These are phyloP conservation scores for Fusarium gaditjirri DNA, from an alignment of 2,329 filamentous ascomycete genomes.

Conservation along the genomic window DNA sequence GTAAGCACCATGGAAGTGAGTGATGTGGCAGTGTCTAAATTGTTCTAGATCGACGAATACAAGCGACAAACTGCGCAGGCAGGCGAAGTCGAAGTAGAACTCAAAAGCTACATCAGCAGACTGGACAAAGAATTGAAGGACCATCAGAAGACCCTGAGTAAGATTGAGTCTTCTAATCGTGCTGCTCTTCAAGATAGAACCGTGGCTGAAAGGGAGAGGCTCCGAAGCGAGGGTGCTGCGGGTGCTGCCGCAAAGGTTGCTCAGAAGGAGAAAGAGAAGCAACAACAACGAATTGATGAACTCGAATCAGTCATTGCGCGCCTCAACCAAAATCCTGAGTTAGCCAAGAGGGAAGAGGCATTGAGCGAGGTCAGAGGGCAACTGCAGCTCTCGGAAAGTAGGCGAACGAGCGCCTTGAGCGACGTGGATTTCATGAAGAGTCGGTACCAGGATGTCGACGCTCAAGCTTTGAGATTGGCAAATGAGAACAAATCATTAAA, in stretches of 20 bases:
- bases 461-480: conserved; percentile 56
- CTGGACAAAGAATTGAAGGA: conserved; percentile 60
- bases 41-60: conserved; percentile 45
- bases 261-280: conserved; percentile 51
- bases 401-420: conserved; percentile 54
- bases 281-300: conserved; percentile 50
- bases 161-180: conserved; percentile 60
- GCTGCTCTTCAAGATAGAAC: conserved; percentile 63
- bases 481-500: conserved; percentile 60
- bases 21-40: conserved; percentile 25
- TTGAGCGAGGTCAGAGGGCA: conserved; percentile 53
- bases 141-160: conserved; percentile 55
- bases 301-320: conserved; percentile 50
- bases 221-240: conserved; percentile 51
- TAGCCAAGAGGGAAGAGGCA: conserved; percentile 42
- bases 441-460: conserved; percentile 69
- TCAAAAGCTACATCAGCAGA: conserved; percentile 55
- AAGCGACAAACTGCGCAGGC: conserved; percentile 41
- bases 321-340: conserved; percentile 42
- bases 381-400: conserved; percentile 54
- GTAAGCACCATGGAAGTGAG: conserved; percentile 41
- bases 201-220: conserved; percentile 58
- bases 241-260: conserved; percentile 43
- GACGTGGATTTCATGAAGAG: conserved; percentile 67
- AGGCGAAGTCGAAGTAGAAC: conserved; percentile 48